These are phyloP conservation scores for Neoarthrinium moseri DNA, from an alignment of 2,329 filamentous ascomycete species.

Conservation along the genomic window DNA sequence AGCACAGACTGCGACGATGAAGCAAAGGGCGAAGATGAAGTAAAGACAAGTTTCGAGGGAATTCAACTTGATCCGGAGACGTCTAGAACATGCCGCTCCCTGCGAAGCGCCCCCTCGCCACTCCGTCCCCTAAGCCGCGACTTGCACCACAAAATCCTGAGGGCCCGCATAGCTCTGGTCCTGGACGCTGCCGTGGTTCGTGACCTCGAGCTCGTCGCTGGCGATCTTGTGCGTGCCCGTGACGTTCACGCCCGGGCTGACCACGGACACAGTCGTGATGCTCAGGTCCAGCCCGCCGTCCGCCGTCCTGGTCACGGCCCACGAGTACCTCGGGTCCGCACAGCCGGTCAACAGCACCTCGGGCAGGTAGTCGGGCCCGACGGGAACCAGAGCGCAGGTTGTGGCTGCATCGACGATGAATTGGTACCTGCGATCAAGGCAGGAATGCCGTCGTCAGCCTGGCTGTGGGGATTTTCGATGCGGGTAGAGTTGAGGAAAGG, in stretches of 20 bases:
- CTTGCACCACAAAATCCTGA: slow-evolving; percentile 11
- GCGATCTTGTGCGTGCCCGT: slow-evolving; percentile 18
- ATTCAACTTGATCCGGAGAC: no score
- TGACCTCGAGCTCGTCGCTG: slow-evolving; percentile 15
- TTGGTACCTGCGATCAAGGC: slow-evolving; percentile 15
- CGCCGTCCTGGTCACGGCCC: slow-evolving; percentile 13
- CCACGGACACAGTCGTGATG: slow-evolving; percentile 15
- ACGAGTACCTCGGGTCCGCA: slow-evolving; percentile 15
- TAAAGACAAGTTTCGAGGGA: no score
- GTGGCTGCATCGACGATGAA: slow-evolving; percentile 17
- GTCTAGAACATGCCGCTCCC: no score
- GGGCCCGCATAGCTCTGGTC: slow-evolving; percentile 18
- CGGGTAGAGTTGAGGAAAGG: background rate
- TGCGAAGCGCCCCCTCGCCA: no score
- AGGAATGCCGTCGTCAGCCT: background rate
- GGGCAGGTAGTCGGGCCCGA: slow-evolving; percentile 20
- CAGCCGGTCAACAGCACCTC: slow-evolving; percentile 16
- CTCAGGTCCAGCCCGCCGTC: slow-evolving; percentile 14
- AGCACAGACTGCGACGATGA: no score
- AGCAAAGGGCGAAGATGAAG: no score
- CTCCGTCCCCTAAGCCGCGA: background rate
- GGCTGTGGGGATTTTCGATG: background rate
- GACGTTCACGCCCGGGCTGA: slow-evolving; percentile 16
- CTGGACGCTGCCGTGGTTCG: slow-evolving; percentile 15
- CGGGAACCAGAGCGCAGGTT: slow-evolving; percentile 17